These are phyloP conservation scores for Truncatella angustata DNA, from an alignment of 2,329 filamentous ascomycete genomes.

Conservation along the genomic window DNA sequence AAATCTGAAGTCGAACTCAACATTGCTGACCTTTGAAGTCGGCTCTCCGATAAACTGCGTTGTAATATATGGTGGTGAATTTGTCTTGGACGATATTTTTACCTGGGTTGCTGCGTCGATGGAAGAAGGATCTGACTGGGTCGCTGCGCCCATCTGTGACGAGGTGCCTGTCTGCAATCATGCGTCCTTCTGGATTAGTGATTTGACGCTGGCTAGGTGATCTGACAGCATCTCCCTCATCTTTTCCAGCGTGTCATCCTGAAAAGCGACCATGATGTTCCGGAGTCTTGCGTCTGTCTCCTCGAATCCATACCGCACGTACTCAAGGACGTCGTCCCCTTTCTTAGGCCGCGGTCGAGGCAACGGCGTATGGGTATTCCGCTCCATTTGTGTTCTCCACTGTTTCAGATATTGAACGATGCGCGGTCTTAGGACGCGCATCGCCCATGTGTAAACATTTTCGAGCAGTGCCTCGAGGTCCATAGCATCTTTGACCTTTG, in stretches of 20 bases:
- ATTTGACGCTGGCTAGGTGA: background rate
- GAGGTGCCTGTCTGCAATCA: background rate
- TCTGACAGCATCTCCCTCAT: background rate
- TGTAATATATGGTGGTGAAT: background rate
- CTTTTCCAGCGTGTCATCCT: background rate
- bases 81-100: background rate
- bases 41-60: too few species aligned
- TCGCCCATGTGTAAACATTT: background rate
- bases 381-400: background rate
- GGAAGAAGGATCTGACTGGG: background rate
- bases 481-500: constrained; percentile 1
- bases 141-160: background rate
- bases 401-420: background rate
- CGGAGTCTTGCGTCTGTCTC: background rate
- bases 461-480: background rate
- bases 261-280: background rate
- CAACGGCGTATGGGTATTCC: background rate
- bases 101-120: background rate
- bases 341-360: background rate
- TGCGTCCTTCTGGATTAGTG: background rate
- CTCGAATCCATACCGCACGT: background rate
- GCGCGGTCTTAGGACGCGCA: background rate
- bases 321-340: too few species aligned
- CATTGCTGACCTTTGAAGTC: too few species aligned
- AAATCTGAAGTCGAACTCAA: too few species aligned